Conservation (phyloP, 2,329 filamentous ascomycete genomes). For the Lachnellula hyalina region DNA sequence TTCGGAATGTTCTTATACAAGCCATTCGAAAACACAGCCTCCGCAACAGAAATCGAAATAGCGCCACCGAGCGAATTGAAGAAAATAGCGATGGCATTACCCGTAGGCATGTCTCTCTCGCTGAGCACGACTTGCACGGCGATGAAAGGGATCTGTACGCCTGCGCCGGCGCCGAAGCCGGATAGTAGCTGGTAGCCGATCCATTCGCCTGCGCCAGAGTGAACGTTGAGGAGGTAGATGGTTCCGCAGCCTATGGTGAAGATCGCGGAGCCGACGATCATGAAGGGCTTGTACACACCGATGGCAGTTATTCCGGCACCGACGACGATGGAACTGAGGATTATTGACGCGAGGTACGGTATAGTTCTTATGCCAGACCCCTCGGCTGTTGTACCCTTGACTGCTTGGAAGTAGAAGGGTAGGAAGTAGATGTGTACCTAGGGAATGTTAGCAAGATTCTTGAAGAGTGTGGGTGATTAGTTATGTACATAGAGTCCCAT, state of each 20-base stretch:
- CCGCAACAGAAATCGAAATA: constrained; percentile 52
- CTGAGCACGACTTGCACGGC: constrained; percentile 46
- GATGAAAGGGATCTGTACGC: constrained; percentile 44
- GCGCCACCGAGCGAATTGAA: constrained; percentile 55
- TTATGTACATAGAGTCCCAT: constrained; percentile 29
- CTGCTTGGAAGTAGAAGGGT: constrained; percentile 47
- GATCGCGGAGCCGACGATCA: constrained; percentile 41
- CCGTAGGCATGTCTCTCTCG: constrained; percentile 48
- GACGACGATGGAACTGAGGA: constrained; percentile 36
- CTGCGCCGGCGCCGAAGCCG: constrained; percentile 43
- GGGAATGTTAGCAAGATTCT: constrained; percentile 17
- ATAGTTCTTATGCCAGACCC: constrained; percentile 38
- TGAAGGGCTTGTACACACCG: constrained; percentile 40
- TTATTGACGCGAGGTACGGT: constrained; percentile 40
- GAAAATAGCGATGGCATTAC: constrained; percentile 52
- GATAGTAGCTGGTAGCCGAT: constrained; percentile 49
- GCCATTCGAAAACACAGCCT: constrained; percentile 40
- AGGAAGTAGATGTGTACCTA: constrained; percentile 49
- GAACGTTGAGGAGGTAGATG: constrained; percentile 35
- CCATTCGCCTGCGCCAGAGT: constrained; percentile 43
- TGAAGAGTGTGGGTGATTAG: constrained; percentile 30
- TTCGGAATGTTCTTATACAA: constrained; percentile 27
- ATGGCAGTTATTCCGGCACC: constrained; percentile 37
- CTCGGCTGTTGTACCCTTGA: constrained; percentile 37
- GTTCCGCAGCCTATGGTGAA: constrained; percentile 40